Conservation (phyloP, 2,329 filamentous ascomycete genomes). For the Atkinsonella texensis region DNA sequence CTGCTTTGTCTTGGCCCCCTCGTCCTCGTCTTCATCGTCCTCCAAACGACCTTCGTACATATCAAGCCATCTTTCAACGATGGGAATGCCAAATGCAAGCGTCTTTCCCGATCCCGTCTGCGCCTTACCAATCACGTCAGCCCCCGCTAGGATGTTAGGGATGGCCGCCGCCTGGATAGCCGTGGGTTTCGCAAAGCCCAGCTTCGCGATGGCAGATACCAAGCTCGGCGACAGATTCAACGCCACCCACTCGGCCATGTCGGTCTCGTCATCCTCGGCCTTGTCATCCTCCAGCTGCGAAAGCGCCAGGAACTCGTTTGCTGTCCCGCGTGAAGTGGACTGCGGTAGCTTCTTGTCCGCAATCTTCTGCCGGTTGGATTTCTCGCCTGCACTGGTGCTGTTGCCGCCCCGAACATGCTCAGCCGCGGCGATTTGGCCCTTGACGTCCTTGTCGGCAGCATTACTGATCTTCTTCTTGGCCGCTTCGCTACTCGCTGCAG, state of each 20-base stretch:
- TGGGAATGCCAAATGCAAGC: slow-evolving; percentile 85
- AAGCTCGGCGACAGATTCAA: slow-evolving; percentile 62
- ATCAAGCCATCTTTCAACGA: slow-evolving; percentile 71
- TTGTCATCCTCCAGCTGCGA: slow-evolving; percentile 36
- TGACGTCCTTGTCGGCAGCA: not conserved
- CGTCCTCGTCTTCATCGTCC: slow-evolving; percentile 8
- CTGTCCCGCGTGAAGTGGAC: slow-evolving; percentile 23
- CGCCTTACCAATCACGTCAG: slow-evolving; percentile 91
- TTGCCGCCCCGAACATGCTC: slow-evolving; percentile 11
- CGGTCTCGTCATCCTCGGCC: slow-evolving; percentile 45
- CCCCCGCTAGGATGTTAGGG: slow-evolving; percentile 68
- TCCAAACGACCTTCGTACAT: slow-evolving; percentile 24
- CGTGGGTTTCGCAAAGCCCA: slow-evolving; percentile 74
- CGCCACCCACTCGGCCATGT: slow-evolving; percentile 68
- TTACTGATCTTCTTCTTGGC: not conserved
- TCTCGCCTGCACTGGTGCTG: slow-evolving; percentile 4
- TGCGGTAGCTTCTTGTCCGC: slow-evolving; percentile 23
- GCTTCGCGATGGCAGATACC: slow-evolving; percentile 60
- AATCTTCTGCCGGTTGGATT: slow-evolving; percentile 18
- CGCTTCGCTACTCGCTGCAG: not conserved
- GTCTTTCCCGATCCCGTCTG: slow-evolving; percentile 96
- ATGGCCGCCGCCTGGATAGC: slow-evolving; percentile 70
- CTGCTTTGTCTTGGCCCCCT: not conserved
- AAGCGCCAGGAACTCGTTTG: slow-evolving; percentile 43
- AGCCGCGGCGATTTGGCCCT: slow-evolving; percentile 7